Base-by-base conservation (phyloP, 768 basidiomycete species). In the Termitomyces sp. region DNA sequence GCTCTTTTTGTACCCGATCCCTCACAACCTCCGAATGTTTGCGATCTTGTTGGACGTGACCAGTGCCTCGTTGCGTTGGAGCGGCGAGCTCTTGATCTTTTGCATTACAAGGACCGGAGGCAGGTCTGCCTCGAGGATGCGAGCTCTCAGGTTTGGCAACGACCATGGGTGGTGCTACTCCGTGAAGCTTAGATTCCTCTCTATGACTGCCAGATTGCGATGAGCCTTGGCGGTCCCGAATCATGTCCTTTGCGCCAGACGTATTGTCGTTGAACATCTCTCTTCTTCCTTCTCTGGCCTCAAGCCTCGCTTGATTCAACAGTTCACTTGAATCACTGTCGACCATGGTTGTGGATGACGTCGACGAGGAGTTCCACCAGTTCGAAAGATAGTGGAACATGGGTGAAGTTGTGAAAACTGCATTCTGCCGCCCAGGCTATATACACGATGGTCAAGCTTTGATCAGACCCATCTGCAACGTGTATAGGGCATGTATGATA, bases 401-500 rank as follows among this genome's bases (percentile, higher is more conserved):
- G 8, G 17, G 30, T 14, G 40, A 42, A 50, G 46, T 32, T 42
- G 34, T 8, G 7, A 32, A 41, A 56, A 42, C 47, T 43, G 27
- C 3, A 14, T 16, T 23, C 25, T 27, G 21, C 10, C 25, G 21
- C 21, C 16, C 11, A 32, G 3, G 10, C 23, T 42, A 41, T 55
- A 47, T 46, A 39, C 17, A 19, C 28, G 3, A 53, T 12, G n/a
- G 2, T 46, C 28, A 53, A 43, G 25, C 35, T 52, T 57, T 51
- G 53, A 62, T 61, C 25, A 19, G 17, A 19, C 19, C 35, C 9
- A 50, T 25, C 7, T 44, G 32, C 54, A 62, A 60, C 56, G 56
- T 60, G 59, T 56, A 37, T 48, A 28, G 32, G 55, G 56, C 57
- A 32, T 58, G 51, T 56, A 32, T 52, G 56, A 49, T 21, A n/a